A percentile compares a stretch with the other conserved stretches of the same genome.
These are phyloP conservation scores for Zygoascus bituminiphila DNA, from an alignment of 805 yeast species.

Conservation along the genomic window DNA sequence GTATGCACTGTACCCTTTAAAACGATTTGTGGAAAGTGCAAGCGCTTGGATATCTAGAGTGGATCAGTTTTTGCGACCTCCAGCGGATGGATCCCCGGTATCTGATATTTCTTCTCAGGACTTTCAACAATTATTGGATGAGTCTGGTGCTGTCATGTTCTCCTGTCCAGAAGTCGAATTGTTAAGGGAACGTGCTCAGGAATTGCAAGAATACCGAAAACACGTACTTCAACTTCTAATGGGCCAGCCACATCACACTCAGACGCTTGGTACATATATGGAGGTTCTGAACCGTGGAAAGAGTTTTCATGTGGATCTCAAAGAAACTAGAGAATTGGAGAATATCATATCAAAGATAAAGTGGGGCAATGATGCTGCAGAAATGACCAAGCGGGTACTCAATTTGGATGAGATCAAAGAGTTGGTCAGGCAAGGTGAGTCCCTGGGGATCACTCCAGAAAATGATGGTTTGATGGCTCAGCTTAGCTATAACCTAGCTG, in stretches of 20 bases:
- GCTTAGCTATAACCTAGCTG: constrained; percentile 11
- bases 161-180: constrained; percentile 53
- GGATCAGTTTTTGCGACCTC: constrained; percentile 43
- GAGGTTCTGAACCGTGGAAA: constrained; percentile 51
- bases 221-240: neutral
- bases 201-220: constrained; percentile 33
- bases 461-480: constrained; percentile 10
- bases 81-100: constrained; percentile 27
- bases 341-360: constrained; percentile 31
- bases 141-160: constrained; percentile 44
- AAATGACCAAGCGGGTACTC: constrained; percentile 13
- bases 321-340: constrained; percentile 37
- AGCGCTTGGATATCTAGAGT: constrained; percentile 49
- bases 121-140: constrained; percentile 35
- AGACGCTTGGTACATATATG: constrained; percentile 37
- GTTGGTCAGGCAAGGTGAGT: constrained; percentile 23
- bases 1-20: constrained; percentile 32
- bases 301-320: constrained; percentile 49
- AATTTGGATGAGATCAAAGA: constrained; percentile 19
- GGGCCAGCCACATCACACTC: neutral
- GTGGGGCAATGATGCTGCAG: constrained; percentile 32
- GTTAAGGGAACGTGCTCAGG: constrained; percentile 43
- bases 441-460: constrained; percentile 21
- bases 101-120: constrained; percentile 26
- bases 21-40: constrained; percentile 37